Evolutionary conservation across 2,329 filamentous ascomycete genomes (phyloP).

Genomic region (Diplodia mutila): DNA sequence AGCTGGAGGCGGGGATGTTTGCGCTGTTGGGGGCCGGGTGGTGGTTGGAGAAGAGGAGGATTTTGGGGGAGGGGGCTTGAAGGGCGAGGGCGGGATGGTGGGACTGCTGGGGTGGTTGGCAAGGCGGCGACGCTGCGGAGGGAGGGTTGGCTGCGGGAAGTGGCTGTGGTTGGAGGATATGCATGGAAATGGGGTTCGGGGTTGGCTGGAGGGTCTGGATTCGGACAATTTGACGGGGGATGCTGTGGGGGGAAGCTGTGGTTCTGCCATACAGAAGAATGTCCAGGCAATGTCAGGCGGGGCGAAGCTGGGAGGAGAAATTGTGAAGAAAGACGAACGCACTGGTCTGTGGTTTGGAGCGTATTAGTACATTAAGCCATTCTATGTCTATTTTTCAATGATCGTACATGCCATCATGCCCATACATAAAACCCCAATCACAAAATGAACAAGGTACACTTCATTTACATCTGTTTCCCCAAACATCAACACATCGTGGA

Average conservation of each 20-base stretch:
- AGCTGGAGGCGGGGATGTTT: conserved; percentile 18
- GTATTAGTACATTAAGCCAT: conserved; percentile 7
- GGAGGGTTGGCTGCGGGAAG: too few species aligned
- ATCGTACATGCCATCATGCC: background rate
- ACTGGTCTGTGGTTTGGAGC: background rate
- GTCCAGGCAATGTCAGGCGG: too few species aligned
- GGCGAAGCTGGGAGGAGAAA: background rate
- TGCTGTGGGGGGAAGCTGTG: too few species aligned
- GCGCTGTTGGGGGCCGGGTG: background rate
- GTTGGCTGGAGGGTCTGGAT: background rate
- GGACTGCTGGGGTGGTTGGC: background rate
- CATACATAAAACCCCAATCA: background rate
- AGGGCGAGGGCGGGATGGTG: background rate
- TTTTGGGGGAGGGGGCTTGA: background rate
- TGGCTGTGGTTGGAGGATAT: background rate
- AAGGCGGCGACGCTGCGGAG: too few species aligned
- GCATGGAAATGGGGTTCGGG: background rate
- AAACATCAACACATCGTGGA: background rate
- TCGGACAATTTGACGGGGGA: too few species aligned
- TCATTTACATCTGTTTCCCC: background rate
- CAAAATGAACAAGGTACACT: background rate
- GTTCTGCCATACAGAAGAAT: too few species aligned
- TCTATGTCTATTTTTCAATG: conserved; percentile 10
- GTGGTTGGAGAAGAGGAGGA: conserved; percentile 24
- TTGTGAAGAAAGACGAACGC: background rate